Percentiles rank a stretch among this genome's conserved stretches.
phyloP scores from a whole-genome alignment of 1,139 yeast genomes.

The Diutina scorzettiae region DNA sequence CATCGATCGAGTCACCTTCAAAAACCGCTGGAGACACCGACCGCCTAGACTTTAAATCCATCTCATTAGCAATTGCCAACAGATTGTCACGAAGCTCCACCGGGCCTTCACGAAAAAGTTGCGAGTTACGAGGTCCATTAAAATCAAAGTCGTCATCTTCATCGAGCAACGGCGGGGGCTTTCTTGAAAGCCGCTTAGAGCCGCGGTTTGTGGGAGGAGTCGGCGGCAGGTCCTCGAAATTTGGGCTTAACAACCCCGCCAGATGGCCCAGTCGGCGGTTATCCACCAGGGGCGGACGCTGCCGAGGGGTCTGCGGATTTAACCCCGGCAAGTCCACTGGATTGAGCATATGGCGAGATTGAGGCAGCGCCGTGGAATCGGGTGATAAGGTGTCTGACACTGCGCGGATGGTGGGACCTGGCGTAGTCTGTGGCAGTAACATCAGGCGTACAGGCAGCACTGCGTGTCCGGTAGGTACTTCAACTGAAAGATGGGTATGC shows the following conservation, averaged over 20 bases:
- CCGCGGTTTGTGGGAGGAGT: neutral
- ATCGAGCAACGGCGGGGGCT: slow-evolving; percentile 4
- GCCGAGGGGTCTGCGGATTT: neutral
- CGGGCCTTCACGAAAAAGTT: neutral
- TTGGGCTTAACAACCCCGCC: neutral
- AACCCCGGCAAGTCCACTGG: neutral
- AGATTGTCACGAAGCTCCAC: neutral
- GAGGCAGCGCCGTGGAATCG: neutral
- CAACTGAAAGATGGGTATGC: no score
- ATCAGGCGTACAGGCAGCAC: no score
- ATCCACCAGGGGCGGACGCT: neutral
- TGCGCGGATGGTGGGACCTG: neutral
- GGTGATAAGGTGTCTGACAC: neutral
- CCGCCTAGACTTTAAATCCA: no score
- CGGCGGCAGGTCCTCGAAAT: neutral
- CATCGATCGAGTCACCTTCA: no score
- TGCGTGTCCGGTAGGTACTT: no score
- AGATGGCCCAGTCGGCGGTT: neutral
- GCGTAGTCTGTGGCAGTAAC: neutral
- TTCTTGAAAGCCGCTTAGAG: slow-evolving; percentile 1
- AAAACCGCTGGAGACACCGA: no score
- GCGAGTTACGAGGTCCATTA: neutral
- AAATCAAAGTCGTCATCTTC: slow-evolving; percentile 1
- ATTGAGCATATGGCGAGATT: neutral
- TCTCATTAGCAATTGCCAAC: no score